Base-by-base conservation (phyloP, 1,139 yeast genomes). In the Saccharomyces hybrid region DNA sequence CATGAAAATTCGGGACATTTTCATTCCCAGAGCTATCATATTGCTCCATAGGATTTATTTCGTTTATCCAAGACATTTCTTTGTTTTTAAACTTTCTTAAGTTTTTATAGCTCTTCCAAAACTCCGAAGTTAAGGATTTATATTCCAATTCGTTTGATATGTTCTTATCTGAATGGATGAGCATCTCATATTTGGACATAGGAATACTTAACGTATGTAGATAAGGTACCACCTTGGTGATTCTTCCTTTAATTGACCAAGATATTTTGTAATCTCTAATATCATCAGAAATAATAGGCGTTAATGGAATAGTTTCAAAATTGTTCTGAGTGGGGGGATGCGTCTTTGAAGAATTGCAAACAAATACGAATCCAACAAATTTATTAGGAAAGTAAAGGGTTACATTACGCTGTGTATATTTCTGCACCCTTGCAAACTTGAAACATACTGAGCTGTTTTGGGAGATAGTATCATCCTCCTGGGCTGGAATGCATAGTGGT, bases 291-390 rank as follows among this genome's bases (percentile, higher is more conserved):
- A 81, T 68, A 46, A 86, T 66, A 0, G 93, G 91, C 50, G 76
- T 60, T 3, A 84, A 58, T 0, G 89, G 88, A 3, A 62, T 66
- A 3, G 81, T 68, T 20, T 20, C 44, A 16, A 14, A 38, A 9
- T 67, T 62, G 0, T 69, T 57, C 0, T 68, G 55, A 47, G 72
- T 74, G 61, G 85, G 80, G 9, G 60, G 6, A 1, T 34, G 29
- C 9, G 26, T 54, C 56, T 67, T 56, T 2, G 74, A 64, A 1
- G 78, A 58, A 2, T 76, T 72, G 62, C 88, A 83, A 58, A 77
- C 77, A 64, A 76, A 86, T 6, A 86, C 60, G 0, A 84, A 91
- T 5, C 95, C 95, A 1, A 86, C 80, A 67, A 81, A 77, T 0
- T 85, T 77, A 48, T 75, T 73, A 0, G 91, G 89, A 27, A 81